A percentile compares a stretch with the other conserved stretches of the same genome.
Evolutionary conservation across 2,329 filamentous ascomycete genomes (phyloP).

Genomic region (Fusarium goolgardi): DNA sequence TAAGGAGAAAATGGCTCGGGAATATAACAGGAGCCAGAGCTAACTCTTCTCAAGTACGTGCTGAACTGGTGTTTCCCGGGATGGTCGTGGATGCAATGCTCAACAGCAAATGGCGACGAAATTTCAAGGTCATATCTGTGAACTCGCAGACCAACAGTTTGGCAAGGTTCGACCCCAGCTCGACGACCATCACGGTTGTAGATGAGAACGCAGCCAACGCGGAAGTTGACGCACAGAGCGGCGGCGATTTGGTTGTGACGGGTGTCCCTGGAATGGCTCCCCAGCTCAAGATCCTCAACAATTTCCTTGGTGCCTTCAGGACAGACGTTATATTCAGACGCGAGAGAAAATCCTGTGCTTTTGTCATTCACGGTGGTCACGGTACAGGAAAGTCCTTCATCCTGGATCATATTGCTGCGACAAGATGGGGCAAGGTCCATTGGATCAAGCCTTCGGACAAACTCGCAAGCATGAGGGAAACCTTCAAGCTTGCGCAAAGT

Average conservation of each 20-base stretch:
- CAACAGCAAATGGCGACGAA: constrained; percentile 48
- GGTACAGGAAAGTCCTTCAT: constrained; percentile 88
- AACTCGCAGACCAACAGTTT: constrained; percentile 60
- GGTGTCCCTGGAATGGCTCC: constrained; percentile 75
- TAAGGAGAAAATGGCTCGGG: constrained; percentile 26
- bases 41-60: constrained; percentile 58
- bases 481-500: constrained; percentile 75
- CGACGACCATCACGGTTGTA: constrained; percentile 55
- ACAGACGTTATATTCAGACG: constrained; percentile 48
- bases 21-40: not conserved
- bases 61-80: constrained; percentile 76
- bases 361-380: constrained; percentile 82
- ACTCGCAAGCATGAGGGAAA: constrained; percentile 69
- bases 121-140: constrained; percentile 69
- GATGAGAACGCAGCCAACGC: constrained; percentile 43
- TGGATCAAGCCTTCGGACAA: constrained; percentile 68
- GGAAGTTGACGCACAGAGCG: constrained; percentile 31
- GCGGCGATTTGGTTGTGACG: constrained; percentile 58
- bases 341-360: constrained; percentile 61
- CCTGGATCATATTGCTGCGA: constrained; percentile 72
- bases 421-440: constrained; percentile 77
- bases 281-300: constrained; percentile 74
- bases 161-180: constrained; percentile 57
- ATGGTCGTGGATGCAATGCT: constrained; percentile 74
- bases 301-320: constrained; percentile 69